Evolutionary conservation across 2,329 filamentous ascomycete genomes (phyloP), one percentile per base, ranked within the genome.

Genomic region (Aspergillus brunneoviolaceus): DNA sequence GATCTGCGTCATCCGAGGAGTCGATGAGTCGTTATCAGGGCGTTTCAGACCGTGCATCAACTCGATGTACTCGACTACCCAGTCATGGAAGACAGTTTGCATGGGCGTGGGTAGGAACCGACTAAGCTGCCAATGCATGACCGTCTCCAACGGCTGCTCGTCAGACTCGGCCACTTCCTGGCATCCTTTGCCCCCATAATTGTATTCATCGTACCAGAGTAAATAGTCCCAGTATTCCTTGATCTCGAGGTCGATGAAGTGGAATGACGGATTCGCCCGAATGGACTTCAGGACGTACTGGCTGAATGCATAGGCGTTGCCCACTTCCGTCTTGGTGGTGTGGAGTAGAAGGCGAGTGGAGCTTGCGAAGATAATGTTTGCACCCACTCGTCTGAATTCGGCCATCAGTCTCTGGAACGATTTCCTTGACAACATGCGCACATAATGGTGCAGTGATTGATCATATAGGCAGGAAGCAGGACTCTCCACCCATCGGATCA

Each of bases 151-250:
- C 3, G 86, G 84, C 72, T 97, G 92, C 49, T 89, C 87, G 68
- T 94, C 91, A 10, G 82, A 82, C 67, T 88, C 87, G 7, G 89
- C 83, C 3, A 97, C 90, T 69, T 95, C 86, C 53, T 89, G 86
- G 66, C 92, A 96, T 4, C 91, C 95, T 71, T 96, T 96, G 62
- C 95, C 95, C 58, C 95, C 96, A 70, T 98, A 98, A 80, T 99
- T 99, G 82, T 94, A 97, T 76, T 97, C 92, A 68, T 99, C 95
- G 67, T 98, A 98, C 95, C 95, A 99, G 4, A 97, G 88, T 0
- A 99, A 86, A 70, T 97, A 98, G 75, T 99, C 95, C 95, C 95
- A 99, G 76, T 97, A 99, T 74, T 99, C 95, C 67, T 94, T 96
- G 76, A 99, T 95, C 69, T 97, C 91, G 3, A 99, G 83, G 69